Evolutionary conservation across 2,329 filamentous ascomycete species (phyloP), one percentile per base, ranked within the genome.

Genomic region (Apiospora sp.): DNA sequence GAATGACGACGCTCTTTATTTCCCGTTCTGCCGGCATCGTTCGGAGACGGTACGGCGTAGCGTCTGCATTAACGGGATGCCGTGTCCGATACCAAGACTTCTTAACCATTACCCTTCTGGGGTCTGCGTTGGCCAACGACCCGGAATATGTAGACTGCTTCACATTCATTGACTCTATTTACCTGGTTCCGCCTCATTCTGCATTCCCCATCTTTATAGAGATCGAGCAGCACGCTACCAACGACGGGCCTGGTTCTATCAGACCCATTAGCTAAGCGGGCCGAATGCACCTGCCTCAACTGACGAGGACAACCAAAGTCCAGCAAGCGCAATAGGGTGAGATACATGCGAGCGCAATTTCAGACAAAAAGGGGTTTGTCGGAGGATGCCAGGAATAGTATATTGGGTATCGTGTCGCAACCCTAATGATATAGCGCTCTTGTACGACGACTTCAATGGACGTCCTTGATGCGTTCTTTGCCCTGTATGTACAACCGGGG

Each of bases 101-200:
- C 51, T 58, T 13, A 30, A 58, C 51, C 30, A 30, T 58, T 58
- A 4, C 51, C 24, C 13, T 27, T 58, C 24, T 58, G 12, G 49
- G 51, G 10, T 14, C n/a, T 5, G 27, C 34, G 5, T 14, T 58
- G 51, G 14, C 51, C 27, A 58, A 58, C 16, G 27, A 16, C 27
- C 51, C 34, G 19, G 16, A 37, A 34, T 34, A n/a, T n/a, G n/a
- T n/a, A 19, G 54, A 34, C 30, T 37, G 54, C 54, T 12, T 37
- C 51, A 58, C 16, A 19, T 58, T 34, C 51, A 34, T 58, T 58
- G 27, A 58, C 51, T 58, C 6, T 58, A 16, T 34, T 58, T 58
- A 61, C 30, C 37, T 61, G 30, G 37, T 61, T 37, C 54, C 54
- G 54, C 54, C 54, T 61, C 54, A 37, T 61, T 61, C 30, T n/a